A percentile compares a stretch with the other conserved stretches of the same genome.
Conservation (phyloP, 305 asterid species). For the Caryopteris hybrid region DNA sequence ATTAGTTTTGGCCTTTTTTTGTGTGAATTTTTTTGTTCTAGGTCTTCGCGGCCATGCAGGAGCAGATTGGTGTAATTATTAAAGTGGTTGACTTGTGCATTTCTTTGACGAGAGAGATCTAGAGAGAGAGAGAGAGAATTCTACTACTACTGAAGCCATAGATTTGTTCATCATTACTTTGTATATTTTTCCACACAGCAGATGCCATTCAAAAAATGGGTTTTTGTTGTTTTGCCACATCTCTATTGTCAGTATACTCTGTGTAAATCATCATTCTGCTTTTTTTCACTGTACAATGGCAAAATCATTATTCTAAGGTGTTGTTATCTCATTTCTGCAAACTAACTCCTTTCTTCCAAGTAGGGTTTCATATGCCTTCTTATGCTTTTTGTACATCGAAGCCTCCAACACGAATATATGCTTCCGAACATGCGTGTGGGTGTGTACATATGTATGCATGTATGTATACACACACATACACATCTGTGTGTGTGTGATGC, state of each 20-base stretch:
- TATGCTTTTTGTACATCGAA: not conserved
- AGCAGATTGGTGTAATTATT: conserved; percentile 68
- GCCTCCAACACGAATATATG: too few species aligned
- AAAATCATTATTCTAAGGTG: not conserved
- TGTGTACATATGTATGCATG: too few species aligned
- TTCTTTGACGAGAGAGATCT: too few species aligned
- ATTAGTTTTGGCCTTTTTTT: not conserved
- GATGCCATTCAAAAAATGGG: conserved; percentile 3
- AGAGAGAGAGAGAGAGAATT: too few species aligned
- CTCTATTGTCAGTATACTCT: conserved; percentile 40
- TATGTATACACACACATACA: too few species aligned
- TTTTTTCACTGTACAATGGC: conserved; percentile 21
- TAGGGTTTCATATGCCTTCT: conserved; percentile 7
- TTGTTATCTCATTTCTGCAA: conserved; percentile 20
- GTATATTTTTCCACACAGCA: not conserved
- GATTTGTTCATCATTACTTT: conserved; percentile 34
- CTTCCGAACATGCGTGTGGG: too few species aligned
- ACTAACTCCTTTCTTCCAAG: not conserved
- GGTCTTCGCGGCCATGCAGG: conserved; percentile 39
- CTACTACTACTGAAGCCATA: too few species aligned
- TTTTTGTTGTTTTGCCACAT: conserved; percentile 18
- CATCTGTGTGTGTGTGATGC: not conserved
- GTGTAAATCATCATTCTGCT: conserved; percentile 19
- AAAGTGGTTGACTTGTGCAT: conserved; percentile 35
- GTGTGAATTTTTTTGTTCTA: conserved; percentile 9